A percentile compares a stretch with the other conserved stretches of the same genome.
These are phyloP conservation scores for Calendula officinalis DNA, from an alignment of 129 eudicot species.

Conservation along the genomic window DNA sequence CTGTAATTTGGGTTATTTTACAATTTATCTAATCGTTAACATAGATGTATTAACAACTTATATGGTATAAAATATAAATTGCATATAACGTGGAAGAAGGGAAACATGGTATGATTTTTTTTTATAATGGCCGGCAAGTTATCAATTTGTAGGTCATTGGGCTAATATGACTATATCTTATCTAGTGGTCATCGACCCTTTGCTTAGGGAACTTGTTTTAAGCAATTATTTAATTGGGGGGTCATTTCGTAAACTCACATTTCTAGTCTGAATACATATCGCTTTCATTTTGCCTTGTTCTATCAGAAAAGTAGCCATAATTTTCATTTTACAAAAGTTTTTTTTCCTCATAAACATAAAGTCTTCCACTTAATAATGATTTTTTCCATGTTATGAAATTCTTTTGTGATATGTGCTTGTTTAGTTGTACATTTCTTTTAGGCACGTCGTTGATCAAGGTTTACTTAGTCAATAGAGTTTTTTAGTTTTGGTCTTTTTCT, in stretches of 20 bases:
- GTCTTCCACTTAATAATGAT: constrained; percentile 20
- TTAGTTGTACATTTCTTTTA: constrained; percentile 12
- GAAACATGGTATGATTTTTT: background rate
- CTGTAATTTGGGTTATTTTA: too few relatives aligned
- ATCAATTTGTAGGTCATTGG: constrained; percentile 19
- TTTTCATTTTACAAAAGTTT: background rate
- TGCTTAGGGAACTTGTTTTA: constrained; percentile 3
- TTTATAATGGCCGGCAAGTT: constrained; percentile 23
- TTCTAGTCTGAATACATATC: background rate
- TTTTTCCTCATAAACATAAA: background rate
- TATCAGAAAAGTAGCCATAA: constrained; percentile 7
- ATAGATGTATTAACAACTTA: background rate
- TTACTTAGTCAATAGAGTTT: constrained; percentile 15
- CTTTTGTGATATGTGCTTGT: constrained; percentile 5
- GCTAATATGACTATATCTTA: background rate
- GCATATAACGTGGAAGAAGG: background rate
- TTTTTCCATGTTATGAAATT: background rate
- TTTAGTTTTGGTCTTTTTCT: background rate
- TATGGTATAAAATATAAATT: background rate
- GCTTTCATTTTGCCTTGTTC: constrained; percentile 19
- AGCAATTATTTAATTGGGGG: background rate
- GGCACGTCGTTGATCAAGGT: constrained; percentile 8
- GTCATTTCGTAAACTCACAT: background rate
- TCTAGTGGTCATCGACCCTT: constrained; percentile 6
- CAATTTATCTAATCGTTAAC: too few relatives aligned